These are phyloP conservation scores for Microcera coccophila DNA, from an alignment of 2,329 filamentous ascomycete species.

Conservation along the genomic window DNA sequence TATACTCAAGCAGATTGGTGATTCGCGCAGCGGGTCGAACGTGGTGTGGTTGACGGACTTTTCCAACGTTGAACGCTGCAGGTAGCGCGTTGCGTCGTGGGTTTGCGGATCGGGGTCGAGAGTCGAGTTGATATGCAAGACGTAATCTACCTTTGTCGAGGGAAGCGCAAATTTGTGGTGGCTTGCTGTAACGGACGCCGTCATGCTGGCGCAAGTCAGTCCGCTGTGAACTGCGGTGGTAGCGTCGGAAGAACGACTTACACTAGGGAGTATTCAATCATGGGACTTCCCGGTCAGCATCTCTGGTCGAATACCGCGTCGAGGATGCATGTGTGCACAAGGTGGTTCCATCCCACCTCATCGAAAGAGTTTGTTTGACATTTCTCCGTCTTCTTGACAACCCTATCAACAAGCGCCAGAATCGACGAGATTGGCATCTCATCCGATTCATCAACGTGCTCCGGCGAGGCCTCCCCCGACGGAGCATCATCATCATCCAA, in stretches of 20 bases:
- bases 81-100: background rate
- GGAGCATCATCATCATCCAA: too few species aligned
- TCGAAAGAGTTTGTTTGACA: constrained; percentile 7
- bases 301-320: background rate
- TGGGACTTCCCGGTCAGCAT: background rate
- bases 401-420: constrained; percentile 1
- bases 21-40: constrained; percentile 3
- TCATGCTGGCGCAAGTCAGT: constrained; percentile 5
- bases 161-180: background rate
- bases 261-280: constrained; percentile 7
- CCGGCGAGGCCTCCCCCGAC: too few species aligned
- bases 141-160: constrained; percentile 6
- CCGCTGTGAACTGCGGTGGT: background rate
- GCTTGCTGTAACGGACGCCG: background rate
- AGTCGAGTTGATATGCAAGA: constrained; percentile 2
- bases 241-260: background rate
- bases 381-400: background rate
- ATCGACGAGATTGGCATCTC: background rate
- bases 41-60: constrained; percentile 6
- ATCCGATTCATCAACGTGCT: too few species aligned
- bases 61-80: background rate
- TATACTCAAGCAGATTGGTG: constrained; percentile 7
- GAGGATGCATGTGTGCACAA: constrained; percentile 7
- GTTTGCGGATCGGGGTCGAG: background rate
- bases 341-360: constrained; percentile 10